A percentile compares a stretch with the other conserved stretches of the same genome.
Evolutionary conservation across 768 basidiomycete species (phyloP).

Genomic region (Pleurotus giganteus): DNA sequence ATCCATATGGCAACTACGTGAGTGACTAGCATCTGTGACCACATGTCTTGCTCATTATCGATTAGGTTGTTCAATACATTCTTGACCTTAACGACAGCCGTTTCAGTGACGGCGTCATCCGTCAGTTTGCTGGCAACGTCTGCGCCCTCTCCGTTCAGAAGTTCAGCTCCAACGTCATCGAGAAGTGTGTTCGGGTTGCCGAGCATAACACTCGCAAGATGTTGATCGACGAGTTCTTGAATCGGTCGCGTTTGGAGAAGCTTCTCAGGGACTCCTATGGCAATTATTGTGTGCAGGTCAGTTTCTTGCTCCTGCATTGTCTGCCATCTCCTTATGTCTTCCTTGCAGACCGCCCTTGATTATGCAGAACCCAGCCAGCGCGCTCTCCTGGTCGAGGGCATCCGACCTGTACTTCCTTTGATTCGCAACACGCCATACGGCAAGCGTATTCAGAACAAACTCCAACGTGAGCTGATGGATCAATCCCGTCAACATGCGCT

Average conservation of each 20-base stretch:
- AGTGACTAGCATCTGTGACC: constrained; percentile 22
- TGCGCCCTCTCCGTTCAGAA: constrained; percentile 98
- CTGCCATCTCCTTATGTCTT: constrained; percentile 11
- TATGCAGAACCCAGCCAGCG: constrained; percentile 96
- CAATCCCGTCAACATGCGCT: constrained; percentile 55
- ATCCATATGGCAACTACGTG: constrained; percentile 93
- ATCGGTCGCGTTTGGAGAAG: constrained; percentile 93
- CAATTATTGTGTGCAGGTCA: constrained; percentile 90
- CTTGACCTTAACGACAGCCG: constrained; percentile 97
- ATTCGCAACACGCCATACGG: constrained; percentile 99
- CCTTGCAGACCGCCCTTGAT: constrained; percentile 84
- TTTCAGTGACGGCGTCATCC: constrained; percentile 96
- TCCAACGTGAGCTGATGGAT: constrained; percentile 91
- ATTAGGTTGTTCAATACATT: constrained; percentile 95
- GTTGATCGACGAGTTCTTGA: constrained; percentile 92
- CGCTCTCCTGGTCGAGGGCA: constrained; percentile 90
- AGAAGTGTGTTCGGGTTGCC: constrained; percentile 94
- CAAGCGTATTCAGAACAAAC: constrained; percentile 97
- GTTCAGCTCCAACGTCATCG: constrained; percentile 98
- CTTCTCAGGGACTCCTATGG: constrained; percentile 94
- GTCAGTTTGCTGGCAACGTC: constrained; percentile 96
- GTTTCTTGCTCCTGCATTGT: constrained; percentile 15
- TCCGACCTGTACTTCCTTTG: constrained; percentile 95
- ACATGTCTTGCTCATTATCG: constrained; percentile 5
- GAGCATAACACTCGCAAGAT: constrained; percentile 93